Conservation (phyloP, 176 grass and related monocot species). For the Poa pratensis region DNA sequence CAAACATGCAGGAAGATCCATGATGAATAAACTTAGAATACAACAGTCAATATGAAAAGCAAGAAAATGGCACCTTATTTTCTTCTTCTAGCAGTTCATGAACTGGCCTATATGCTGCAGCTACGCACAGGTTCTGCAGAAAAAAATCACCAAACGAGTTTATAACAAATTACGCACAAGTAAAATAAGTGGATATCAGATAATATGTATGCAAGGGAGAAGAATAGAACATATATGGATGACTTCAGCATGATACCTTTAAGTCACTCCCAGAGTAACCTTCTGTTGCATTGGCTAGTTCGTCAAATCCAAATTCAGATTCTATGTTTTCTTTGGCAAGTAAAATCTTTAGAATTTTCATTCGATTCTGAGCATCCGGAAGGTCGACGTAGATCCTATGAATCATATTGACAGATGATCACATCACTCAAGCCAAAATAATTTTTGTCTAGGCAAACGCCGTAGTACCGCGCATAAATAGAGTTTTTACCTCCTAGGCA, state of each 20-base stretch:
- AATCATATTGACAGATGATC: slow-evolving; percentile 17
- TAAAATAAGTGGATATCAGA: not conserved
- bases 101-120: slow-evolving; percentile 94
- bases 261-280: slow-evolving; percentile 97
- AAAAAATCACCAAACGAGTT: slow-evolving; percentile 27
- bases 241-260: slow-evolving; percentile 59
- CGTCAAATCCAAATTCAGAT: slow-evolving; percentile 62
- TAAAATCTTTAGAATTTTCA: slow-evolving; percentile 87
- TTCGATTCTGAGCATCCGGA: slow-evolving; percentile 79
- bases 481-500: slow-evolving; percentile 75
- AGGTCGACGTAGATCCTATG: slow-evolving; percentile 89
- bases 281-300: slow-evolving; percentile 80
- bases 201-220: not conserved
- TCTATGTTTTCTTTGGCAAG: slow-evolving; percentile 89
- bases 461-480: not conserved
- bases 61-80: slow-evolving; percentile 49
- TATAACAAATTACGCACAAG: not conserved
- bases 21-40: not conserved
- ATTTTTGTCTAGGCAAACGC: not conserved
- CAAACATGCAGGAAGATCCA: not conserved
- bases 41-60: not conserved
- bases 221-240: slow-evolving; percentile 9
- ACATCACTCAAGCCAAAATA: not conserved
- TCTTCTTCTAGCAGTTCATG: slow-evolving; percentile 91
- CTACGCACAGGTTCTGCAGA: slow-evolving; percentile 80